A percentile compares a stretch with the other conserved stretches of the same genome.
Evolutionary conservation across 1,139 yeast genomes (phyloP).

Genomic region (Keqinozyma sinolaborantium): DNA sequence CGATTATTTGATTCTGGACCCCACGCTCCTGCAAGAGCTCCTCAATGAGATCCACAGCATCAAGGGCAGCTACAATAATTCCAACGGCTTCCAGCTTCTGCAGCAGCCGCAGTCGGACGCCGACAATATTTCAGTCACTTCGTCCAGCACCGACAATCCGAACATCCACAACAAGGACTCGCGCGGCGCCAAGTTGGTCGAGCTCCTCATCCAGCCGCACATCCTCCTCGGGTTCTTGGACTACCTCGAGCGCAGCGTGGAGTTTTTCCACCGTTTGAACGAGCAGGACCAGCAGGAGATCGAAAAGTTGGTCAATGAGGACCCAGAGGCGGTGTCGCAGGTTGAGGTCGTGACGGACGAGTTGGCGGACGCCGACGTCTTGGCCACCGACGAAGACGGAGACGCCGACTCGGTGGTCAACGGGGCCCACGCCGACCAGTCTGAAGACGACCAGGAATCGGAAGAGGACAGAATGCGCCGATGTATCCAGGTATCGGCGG

Average conservation of each 20-base stretch:
- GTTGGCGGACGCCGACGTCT: constrained; percentile 1
- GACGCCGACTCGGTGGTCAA: constrained; percentile 4
- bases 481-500: constrained; percentile 41
- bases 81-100: constrained; percentile 29
- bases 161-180: constrained; percentile 29
- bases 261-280: constrained; percentile 29
- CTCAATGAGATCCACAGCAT: constrained; percentile 39
- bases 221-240: constrained; percentile 40
- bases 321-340: constrained; percentile 2
- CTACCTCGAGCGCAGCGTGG: constrained; percentile 33
- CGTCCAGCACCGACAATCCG: constrained; percentile 30
- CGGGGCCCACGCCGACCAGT: constrained; percentile 2
- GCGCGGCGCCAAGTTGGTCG: constrained; percentile 39
- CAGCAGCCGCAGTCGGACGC: constrained; percentile 16
- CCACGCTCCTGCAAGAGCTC: constrained; percentile 36
- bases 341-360: constrained; percentile 4
- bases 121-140: constrained; percentile 36
- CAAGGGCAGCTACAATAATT: constrained; percentile 31
- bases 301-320: constrained; percentile 13
- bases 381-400: constrained; percentile 2
- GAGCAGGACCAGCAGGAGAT: constrained; percentile 21
- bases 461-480: constrained; percentile 36
- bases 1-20: constrained; percentile 33
- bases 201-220: constrained; percentile 44
- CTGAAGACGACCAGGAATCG: constrained; percentile 18